A percentile compares a stretch with the other conserved stretches of the same genome.
phyloP scores from a whole-genome alignment of 192 early-diverging fungal genomes.

The Gorgonomyces haynaldii region DNA sequence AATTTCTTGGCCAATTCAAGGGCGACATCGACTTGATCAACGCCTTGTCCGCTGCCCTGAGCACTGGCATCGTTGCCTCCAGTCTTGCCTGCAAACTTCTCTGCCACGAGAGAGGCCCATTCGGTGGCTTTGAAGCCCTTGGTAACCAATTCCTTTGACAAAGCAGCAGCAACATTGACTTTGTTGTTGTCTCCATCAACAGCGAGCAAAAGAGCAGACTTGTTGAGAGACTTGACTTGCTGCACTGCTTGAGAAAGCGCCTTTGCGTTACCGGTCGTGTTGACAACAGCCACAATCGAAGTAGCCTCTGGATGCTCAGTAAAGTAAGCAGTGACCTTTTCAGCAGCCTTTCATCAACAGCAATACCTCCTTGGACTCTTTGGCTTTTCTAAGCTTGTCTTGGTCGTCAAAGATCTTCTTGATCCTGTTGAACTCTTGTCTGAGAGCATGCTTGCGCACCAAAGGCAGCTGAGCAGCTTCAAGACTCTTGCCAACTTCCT shows the following conservation, averaged over 20 bases:
- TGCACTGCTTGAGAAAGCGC: constrained; percentile 68
- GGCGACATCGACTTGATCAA: constrained; percentile 59
- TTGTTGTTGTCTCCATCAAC: constrained; percentile 55
- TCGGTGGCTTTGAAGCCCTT: constrained; percentile 81
- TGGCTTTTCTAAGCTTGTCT: constrained; percentile 81
- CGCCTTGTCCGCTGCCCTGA: constrained; percentile 71
- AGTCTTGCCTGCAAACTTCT: constrained; percentile 78
- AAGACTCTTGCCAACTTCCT: constrained; percentile 66
- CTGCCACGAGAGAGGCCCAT: constrained; percentile 79
- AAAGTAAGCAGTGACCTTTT: constrained; percentile 63
- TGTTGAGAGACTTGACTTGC: constrained; percentile 67
- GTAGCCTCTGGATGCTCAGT: constrained; percentile 47
- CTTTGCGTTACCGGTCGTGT: constrained; percentile 72
- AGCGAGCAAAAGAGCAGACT: constrained; percentile 78
- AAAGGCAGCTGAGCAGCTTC: constrained; percentile 70
- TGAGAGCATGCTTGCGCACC: constrained; percentile 63
- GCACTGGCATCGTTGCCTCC: constrained; percentile 93
- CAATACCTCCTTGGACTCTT: constrained; percentile 63
- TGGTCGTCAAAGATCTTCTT: constrained; percentile 78
- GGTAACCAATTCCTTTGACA: constrained; percentile 49
- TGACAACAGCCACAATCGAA: constrained; percentile 46
- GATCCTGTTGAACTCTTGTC: constrained; percentile 54
- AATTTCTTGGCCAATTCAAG: constrained; percentile 60
- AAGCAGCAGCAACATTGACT: constrained; percentile 72
- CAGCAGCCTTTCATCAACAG: constrained; percentile 31